Base-by-base conservation (phyloP, 306 rosid genomes). In the Quercus agrifolia region DNA sequence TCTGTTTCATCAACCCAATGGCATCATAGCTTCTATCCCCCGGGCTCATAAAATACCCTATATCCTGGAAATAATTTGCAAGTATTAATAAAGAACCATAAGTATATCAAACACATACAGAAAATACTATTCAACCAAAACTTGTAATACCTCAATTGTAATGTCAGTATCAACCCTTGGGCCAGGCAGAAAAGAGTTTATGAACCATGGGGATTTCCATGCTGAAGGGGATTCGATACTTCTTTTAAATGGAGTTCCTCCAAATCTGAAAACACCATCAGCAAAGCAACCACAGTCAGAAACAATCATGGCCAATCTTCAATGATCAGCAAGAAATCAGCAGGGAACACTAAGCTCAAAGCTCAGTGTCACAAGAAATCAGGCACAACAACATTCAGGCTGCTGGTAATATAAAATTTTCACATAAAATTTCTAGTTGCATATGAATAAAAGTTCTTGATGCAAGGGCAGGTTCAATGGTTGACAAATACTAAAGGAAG, bases 151-250 rank as follows among this genome's bases (percentile, higher is more conserved):
- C 99, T 96, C 98, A 21, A 96, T 85, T 51, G 99, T 79, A 63
- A 95, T 89, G 67, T 95, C 99, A 68, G 92, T 86, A 73, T 93
- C 97, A 78, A 90, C 70, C 84, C 92, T 90, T 35, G 97, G 90
- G 76, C 94, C 90, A 31, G 94, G 79, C 71, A 93, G 52, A 74
- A 93, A 89, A 8, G 99, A 88, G 80, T 88, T 89, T 71, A 93
- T 31, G 68, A 93, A 88, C 99, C 97, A 90, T 18, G 99, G 99
- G 19, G 99, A 95, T 82, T 87, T 95, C 99, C 99, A 95, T 56
- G 97, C 92, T 0, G 99, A 91, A 78, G 99, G 99, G 52, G 99
- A 95, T 80, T 95, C 99, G 0, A 93, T 81, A 88, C 99, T 91
- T 88, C 97, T 88, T 84, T 87, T 89, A 81, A 84, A 93, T 17